Evolutionary conservation across 2,329 filamentous ascomycete species (phyloP).

Genomic region (Venturia asperata): DNA sequence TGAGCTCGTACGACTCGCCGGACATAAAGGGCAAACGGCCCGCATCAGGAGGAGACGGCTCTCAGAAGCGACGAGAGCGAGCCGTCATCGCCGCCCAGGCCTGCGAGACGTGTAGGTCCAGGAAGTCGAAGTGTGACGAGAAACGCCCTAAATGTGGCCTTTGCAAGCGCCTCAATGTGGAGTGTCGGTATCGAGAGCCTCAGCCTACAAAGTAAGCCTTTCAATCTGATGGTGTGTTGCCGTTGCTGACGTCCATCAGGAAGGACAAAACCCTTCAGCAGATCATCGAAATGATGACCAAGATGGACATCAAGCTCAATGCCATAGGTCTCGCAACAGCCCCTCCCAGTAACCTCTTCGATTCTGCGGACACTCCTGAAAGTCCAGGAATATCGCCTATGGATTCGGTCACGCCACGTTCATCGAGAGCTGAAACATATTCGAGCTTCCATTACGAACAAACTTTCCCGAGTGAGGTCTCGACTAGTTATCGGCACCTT

Average conservation of each 20-base stretch:
- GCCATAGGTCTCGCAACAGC: neutral
- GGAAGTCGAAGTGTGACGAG: slow-evolving; percentile 61
- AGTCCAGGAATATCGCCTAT: neutral
- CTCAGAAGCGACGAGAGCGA: slow-evolving; percentile 15
- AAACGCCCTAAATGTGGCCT: slow-evolving; percentile 54
- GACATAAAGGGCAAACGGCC: slow-evolving; percentile 1
- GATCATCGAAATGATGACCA: slow-evolving; percentile 8
- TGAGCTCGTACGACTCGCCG: slow-evolving; percentile 2
- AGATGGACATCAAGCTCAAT: slow-evolving; percentile 18
- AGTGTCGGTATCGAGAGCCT: slow-evolving; percentile 55
- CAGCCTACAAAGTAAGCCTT: slow-evolving; percentile 41
- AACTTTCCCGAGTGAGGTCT: neutral
- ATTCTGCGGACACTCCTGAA: neutral
- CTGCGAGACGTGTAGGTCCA: slow-evolving; percentile 52
- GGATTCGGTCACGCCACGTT: neutral
- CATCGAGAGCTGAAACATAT: neutral
- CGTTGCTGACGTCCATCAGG: neutral
- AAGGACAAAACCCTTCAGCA: slow-evolving; percentile 19
- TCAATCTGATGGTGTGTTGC: neutral
- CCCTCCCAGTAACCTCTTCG: neutral
- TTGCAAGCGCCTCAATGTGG: slow-evolving; percentile 50
- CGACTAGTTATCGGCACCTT: slow-evolving; percentile 24
- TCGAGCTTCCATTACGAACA: neutral
- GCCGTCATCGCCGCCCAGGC: slow-evolving; percentile 48
- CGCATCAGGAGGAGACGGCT: neutral